These are phyloP conservation scores for Phytophthora fragariaefolia DNA, from an alignment of 352 stramenopile genomes.

Conservation along the genomic window DNA sequence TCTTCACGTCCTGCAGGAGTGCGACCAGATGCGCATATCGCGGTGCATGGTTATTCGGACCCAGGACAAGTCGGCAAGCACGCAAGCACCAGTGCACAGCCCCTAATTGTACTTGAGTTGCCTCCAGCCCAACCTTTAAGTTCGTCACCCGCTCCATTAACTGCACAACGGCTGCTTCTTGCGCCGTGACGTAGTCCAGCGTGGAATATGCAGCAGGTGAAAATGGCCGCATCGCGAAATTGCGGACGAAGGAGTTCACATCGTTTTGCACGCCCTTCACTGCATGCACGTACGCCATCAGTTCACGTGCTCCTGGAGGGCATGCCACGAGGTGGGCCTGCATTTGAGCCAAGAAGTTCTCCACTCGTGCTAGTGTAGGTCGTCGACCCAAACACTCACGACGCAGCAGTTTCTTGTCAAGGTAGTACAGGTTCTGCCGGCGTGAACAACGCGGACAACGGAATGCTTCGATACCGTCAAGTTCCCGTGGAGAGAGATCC, in stretches of 20 bases:
- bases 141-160: conserved; percentile 68
- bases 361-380: conserved; percentile 56
- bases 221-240: conserved; percentile 58
- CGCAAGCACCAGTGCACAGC: conserved; percentile 83
- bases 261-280: conserved; percentile 48
- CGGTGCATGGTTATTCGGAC: conserved; percentile 45
- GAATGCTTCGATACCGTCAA: conserved; percentile 76
- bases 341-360: conserved; percentile 63
- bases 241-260: conserved; percentile 43
- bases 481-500: conserved; percentile 54
- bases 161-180: conserved; percentile 39
- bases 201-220: conserved; percentile 54
- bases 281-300: conserved; percentile 60
- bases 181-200: conserved; percentile 40
- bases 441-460: conserved; percentile 74
- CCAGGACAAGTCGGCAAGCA: conserved; percentile 70
- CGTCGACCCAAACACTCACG: conserved; percentile 54
- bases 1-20: conserved; percentile 58
- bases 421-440: conserved; percentile 70
- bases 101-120: conserved; percentile 52
- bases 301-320: conserved; percentile 55
- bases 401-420: conserved; percentile 65
- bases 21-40: conserved; percentile 78
- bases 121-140: conserved; percentile 67
- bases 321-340: conserved; percentile 59